Percentiles rank a stretch among this genome's conserved stretches.
Conservation (phyloP, 73 alveolate genomes). For the Tetrahymena malaccensis region DNA sequence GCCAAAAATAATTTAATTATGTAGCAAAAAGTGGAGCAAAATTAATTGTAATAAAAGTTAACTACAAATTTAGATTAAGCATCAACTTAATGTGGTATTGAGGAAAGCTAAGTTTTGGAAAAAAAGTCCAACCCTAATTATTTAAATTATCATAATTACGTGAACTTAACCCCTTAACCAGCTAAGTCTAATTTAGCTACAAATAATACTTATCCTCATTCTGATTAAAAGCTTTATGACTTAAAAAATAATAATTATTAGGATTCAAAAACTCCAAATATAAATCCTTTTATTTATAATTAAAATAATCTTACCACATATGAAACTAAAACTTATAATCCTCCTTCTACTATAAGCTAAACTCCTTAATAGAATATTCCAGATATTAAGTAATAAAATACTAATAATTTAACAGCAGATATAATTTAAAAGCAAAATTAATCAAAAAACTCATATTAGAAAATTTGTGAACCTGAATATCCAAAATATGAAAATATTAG, state of each 20-base stretch:
- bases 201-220: not conserved
- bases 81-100: not conserved
- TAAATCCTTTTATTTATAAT: not conserved
- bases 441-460: no score
- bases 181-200: not conserved
- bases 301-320: no score
- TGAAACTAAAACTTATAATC: not conserved
- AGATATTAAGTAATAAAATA: no score
- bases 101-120: not conserved
- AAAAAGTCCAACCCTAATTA: not conserved
- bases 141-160: not conserved
- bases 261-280: not conserved
- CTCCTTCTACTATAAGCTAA: not conserved
- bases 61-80: not conserved
- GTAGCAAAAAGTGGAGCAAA: not conserved
- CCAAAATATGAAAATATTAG: not conserved
- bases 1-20: not conserved
- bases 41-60: no score
- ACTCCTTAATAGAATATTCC: not conserved
- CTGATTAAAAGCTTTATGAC: not conserved
- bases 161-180: not conserved
- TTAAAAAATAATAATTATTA: not conserved
- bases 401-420: not conserved
- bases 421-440: no score
- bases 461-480: no score